Conservation (phyloP, 179 eudicot genomes). For the Amaranthus tricolor region DNA sequence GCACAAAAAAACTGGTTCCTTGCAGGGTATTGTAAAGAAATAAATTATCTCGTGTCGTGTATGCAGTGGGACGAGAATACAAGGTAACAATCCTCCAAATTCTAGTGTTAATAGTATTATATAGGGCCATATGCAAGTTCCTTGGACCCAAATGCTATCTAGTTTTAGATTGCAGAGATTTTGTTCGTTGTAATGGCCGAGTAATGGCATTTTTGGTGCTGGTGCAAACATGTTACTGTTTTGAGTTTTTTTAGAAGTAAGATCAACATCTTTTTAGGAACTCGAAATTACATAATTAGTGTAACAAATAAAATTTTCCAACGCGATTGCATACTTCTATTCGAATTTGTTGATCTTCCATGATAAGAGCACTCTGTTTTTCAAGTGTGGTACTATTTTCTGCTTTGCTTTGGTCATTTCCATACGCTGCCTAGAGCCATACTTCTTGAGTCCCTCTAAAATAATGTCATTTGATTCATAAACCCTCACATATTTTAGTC, state of each 20-base stretch:
- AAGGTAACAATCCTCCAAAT: neutral
- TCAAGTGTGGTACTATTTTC: no score
- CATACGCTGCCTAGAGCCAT: no score
- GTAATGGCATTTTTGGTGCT: neutral
- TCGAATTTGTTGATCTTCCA: no score
- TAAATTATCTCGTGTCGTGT: neutral
- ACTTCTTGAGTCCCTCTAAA: no score
- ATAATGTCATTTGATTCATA: no score
- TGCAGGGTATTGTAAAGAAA: neutral
- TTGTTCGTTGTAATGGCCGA: neutral
- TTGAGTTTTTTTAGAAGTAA: neutral
- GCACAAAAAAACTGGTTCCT: neutral
- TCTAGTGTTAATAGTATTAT: neutral
- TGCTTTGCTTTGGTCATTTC: no score
- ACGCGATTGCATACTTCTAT: neutral
- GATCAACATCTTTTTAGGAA: neutral
- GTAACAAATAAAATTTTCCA: neutral
- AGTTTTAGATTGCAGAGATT: slow-evolving; percentile 5
- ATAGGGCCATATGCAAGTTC: neutral
- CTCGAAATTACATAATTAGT: neutral
- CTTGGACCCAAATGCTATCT: neutral
- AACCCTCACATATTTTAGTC: no score
- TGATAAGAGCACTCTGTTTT: no score
- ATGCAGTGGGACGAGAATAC: slow-evolving; percentile 4
- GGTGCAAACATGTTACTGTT: neutral